Percentiles rank a stretch among this genome's conserved stretches.
These are phyloP conservation scores for Scheffersomyces insectosa DNA, from an alignment of 1,139 yeast species.

Conservation along the genomic window DNA sequence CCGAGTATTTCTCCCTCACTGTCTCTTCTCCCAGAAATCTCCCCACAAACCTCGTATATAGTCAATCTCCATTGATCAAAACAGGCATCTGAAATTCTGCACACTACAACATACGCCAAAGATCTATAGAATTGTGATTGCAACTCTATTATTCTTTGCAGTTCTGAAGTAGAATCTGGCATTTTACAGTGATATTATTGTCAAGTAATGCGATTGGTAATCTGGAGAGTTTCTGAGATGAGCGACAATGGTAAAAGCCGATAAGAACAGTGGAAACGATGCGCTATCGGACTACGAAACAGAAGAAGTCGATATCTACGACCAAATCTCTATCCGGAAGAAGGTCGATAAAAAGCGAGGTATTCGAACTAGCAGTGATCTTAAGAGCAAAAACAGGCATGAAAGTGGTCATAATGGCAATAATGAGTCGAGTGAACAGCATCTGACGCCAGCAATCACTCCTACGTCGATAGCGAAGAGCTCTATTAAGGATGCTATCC, in stretches of 20 bases:
- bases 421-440: background rate
- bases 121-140: no score
- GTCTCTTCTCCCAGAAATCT: no score
- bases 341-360: background rate
- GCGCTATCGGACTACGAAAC: slow-evolving; percentile 3
- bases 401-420: background rate
- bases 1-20: no score
- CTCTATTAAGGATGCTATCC: background rate
- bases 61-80: no score
- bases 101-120: no score
- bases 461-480: background rate
- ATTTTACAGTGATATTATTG: no score
- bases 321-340: slow-evolving; percentile 6
- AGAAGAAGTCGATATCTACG: slow-evolving; percentile 11
- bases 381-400: background rate
- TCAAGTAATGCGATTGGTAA: background rate
- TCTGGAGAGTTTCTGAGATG: background rate
- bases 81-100: no score
- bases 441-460: background rate
- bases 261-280: background rate
- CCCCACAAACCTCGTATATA: no score
- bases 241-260: background rate
- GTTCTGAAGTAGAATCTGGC: no score
- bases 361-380: background rate
- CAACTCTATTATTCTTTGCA: no score